Evolutionary conservation across 805 yeast species (phyloP), one percentile per base, ranked within the genome.

Genomic region (Metschnikowia drakensbergensis): DNA sequence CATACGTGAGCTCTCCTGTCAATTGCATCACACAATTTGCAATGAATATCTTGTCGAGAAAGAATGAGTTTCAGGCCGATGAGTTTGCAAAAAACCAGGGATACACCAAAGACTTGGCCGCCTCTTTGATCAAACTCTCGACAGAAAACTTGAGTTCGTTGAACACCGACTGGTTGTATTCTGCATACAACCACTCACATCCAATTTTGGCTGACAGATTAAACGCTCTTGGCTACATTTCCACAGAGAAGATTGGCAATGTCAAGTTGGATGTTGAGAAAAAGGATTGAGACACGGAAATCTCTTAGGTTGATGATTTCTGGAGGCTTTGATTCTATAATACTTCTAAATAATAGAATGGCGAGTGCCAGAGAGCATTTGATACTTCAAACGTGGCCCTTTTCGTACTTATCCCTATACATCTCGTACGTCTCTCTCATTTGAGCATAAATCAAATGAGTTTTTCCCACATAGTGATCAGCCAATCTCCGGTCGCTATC

Each of bases 11-110:
- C 58, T 78, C 82, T 48, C 98, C 99, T 9, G 59, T 89, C 39
- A 90, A 86, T 61, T 80, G 87, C 53, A 64, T 81, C 23, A 65
- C 86, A 63, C 79, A 82, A 52, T 89, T 89, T 58, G 69, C 71
- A 22, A 77, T 80, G 76, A 86, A 88, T 64, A 67, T 82, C 44
- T 65, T 90, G 50, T 81, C 91, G 6, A 87, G 99, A 78, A 80
- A 82, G 57, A 86, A 86, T 58, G 99, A 94, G 71, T 94, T 84
- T 62, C 89, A 94, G 69, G 98, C 99, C 13, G 99, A 92, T 66
- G 82, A 76, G 53, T 90, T 79, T 64, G 97, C 98, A 13, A 83
- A 82, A 48, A 72, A 76, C 42, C 78, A 82, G 57, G 96, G 96
- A 26, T 83, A 83, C 63, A 75, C 86, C 6, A 72, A 77, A 30